Base-by-base conservation (phyloP, 805 yeast species). In the Schizosaccharomyces octosporus region DNA sequence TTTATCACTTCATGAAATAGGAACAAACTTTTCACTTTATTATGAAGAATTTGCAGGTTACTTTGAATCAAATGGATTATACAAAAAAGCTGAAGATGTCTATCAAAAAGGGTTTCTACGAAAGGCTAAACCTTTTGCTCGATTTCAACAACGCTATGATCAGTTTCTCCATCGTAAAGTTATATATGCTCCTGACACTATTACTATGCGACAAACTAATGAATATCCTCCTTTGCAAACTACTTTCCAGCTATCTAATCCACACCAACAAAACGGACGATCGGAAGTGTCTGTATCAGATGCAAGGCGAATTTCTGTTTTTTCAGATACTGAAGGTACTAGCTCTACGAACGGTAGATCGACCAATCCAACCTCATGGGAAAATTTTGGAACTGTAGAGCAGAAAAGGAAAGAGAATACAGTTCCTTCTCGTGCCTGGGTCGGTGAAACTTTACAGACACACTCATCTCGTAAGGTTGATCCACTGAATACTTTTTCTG, bases 31-130 rank as follows among this genome's bases (percentile, higher is more conserved):
- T 60, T 80, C 95, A 0, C 66, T 81, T 24, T 88, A 78, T 69
- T 90, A 88, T 68, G 95, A 87, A 68, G 84, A 80, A 63, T 87
- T 85, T 72, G 86, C 95, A 0, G 74, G 76, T 42, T 79, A 73
- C 63, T 70, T 83, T 62, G 94, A 85, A 67, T 57, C 73, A 0
- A 71, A 70, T n/a, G 76, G 77, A 24, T 76, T 78, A 62, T 55
- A 63, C 24, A 65, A 66, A 2, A 83, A 81, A 62, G 94, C 95
- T 0, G 72, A 73, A 1, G 78, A 78, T 61, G 79, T 85, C 0
- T 83, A 76, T 66, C 73, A 74, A 60, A 70, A 75, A 62, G 95
- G 94, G 0, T 66, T 87, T 1, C 74, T 74, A 42, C 68, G 71
- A 2, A 70, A 74, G 15, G 95, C 96, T 1, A 74, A 87, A 65